Evolutionary conservation across 2,329 filamentous ascomycete species (phyloP).

Genomic region (Coniosporium tulheliwenetii): DNA sequence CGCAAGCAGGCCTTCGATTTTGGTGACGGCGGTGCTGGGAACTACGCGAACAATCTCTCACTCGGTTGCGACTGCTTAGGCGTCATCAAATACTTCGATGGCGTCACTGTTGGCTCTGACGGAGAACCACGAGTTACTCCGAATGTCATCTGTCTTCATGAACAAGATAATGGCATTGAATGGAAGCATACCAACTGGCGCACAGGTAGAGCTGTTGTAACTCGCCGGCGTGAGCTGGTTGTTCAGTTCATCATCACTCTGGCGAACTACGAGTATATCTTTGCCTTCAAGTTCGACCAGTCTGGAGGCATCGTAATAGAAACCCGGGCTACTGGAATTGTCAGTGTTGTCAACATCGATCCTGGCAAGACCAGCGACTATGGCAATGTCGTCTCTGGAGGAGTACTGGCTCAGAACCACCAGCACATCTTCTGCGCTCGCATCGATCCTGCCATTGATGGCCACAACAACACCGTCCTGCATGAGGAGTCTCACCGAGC

Average conservation of each 20-base stretch:
- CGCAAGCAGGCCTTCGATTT: slow-evolving; percentile 60
- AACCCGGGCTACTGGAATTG: slow-evolving; percentile 49
- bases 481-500: slow-evolving; percentile 37
- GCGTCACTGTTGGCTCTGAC: slow-evolving; percentile 34
- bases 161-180: slow-evolving; percentile 52
- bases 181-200: slow-evolving; percentile 61
- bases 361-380: slow-evolving; percentile 31
- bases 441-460: slow-evolving; percentile 49
- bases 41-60: slow-evolving; percentile 50
- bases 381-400: slow-evolving; percentile 38
- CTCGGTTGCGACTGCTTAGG: slow-evolving; percentile 57
- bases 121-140: slow-evolving; percentile 37
- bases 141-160: slow-evolving; percentile 54
- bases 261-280: slow-evolving; percentile 57
- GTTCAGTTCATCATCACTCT: slow-evolving; percentile 54
- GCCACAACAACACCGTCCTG: slow-evolving; percentile 36
- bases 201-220: slow-evolving; percentile 45
- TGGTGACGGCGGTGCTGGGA: slow-evolving; percentile 52
- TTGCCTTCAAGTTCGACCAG: slow-evolving; percentile 49
- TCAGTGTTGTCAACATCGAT: slow-evolving; percentile 45
- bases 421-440: slow-evolving; percentile 54
- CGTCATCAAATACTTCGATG: slow-evolving; percentile 38
- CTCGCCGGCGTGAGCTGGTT: slow-evolving; percentile 45
- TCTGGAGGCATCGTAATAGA: slow-evolving; percentile 46
- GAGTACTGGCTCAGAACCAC: slow-evolving; percentile 52